phyloP scores from a whole-genome alignment of 331 rosid species.

The Erythrophleum ivorense region DNA sequence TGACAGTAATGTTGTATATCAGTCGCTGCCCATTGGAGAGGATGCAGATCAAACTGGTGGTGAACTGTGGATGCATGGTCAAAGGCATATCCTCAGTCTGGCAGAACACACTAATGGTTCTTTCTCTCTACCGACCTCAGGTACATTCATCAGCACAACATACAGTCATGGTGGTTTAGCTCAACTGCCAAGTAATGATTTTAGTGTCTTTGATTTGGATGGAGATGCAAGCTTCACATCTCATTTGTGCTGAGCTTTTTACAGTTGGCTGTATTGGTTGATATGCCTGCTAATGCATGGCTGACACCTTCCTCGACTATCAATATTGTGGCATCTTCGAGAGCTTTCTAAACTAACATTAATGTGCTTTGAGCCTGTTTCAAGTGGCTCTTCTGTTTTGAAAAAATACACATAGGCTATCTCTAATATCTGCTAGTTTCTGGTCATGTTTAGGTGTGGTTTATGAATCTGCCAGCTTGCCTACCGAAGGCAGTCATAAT shows the following conservation, averaged over 20 bases:
- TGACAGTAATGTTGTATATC: conserved; percentile 16
- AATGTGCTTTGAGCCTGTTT: background rate
- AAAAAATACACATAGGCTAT: conserved; percentile 21
- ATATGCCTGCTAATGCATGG: conserved; percentile 39
- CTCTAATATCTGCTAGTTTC: conserved; percentile 48
- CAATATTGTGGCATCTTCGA: conserved; percentile 43
- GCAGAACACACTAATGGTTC: conserved; percentile 30
- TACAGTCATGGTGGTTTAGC: conserved; percentile 11
- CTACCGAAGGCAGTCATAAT: conserved; percentile 43
- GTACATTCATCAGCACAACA: conserved; percentile 44
- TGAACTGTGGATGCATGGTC: conserved; percentile 43
- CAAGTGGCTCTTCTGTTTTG: conserved; percentile 20
- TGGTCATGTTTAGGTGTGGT: conserved; percentile 58
- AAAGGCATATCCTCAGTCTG: conserved; percentile 24
- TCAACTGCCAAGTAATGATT: conserved; percentile 26
- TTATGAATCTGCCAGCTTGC: conserved; percentile 46
- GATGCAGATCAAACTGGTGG: conserved; percentile 35
- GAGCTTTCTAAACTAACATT: conserved; percentile 33
- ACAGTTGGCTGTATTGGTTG: conserved; percentile 38
- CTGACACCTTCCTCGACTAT: conserved; percentile 34
- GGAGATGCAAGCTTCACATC: conserved; percentile 44
- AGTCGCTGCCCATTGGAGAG: conserved; percentile 35
- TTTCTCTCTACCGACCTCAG: conserved; percentile 40
- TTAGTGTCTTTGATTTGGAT: conserved; percentile 38
- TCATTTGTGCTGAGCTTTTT: conserved; percentile 43